A percentile compares a stretch with the other conserved stretches of the same genome.
Evolutionary conservation across 2,329 filamentous ascomycete species (phyloP).

Genomic region (Neonectria hederae): DNA sequence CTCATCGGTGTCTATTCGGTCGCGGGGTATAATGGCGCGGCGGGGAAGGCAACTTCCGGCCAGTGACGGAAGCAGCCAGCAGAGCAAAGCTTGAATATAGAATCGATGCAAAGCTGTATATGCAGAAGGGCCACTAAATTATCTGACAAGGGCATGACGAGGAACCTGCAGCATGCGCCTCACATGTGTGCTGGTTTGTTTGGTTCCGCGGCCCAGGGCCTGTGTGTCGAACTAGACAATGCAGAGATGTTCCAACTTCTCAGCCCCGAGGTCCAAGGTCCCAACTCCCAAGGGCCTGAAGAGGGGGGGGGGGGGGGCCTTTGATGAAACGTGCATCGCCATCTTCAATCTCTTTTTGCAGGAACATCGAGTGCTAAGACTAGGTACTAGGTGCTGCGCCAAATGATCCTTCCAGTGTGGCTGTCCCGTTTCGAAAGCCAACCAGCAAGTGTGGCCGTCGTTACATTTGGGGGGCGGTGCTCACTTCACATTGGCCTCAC

Average conservation of each 20-base stretch:
- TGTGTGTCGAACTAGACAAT: slow-evolving; percentile 11
- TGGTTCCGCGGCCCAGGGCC: slow-evolving; percentile 8
- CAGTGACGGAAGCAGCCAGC: not conserved
- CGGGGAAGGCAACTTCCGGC: not conserved
- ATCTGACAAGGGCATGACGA: slow-evolving; percentile 1
- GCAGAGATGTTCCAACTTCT: slow-evolving; percentile 10
- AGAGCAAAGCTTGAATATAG: slow-evolving; percentile 11
- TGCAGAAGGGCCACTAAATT: not conserved
- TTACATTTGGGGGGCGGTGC: slow-evolving; percentile 16
- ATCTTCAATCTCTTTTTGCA: slow-evolving; percentile 20
- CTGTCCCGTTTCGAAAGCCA: slow-evolving; percentile 20
- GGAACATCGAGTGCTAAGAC: slow-evolving; percentile 3
- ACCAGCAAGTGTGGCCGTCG: slow-evolving; percentile 7
- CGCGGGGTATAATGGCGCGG: not conserved
- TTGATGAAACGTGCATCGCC: slow-evolving; percentile 22
- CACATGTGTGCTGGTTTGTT: slow-evolving; percentile 18
- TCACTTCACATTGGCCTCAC: not conserved
- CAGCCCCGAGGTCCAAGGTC: not conserved
- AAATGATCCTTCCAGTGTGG: slow-evolving; percentile 29
- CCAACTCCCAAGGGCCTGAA: not conserved
- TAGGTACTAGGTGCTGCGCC: slow-evolving; percentile 5
- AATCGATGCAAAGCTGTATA: slow-evolving; percentile 1
- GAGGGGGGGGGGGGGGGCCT: not conserved
- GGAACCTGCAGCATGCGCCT: not conserved
- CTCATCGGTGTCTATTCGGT: not conserved